Evolutionary conservation across 1,139 yeast genomes (phyloP).

Genomic region (Hyphopichia khmerensis): DNA sequence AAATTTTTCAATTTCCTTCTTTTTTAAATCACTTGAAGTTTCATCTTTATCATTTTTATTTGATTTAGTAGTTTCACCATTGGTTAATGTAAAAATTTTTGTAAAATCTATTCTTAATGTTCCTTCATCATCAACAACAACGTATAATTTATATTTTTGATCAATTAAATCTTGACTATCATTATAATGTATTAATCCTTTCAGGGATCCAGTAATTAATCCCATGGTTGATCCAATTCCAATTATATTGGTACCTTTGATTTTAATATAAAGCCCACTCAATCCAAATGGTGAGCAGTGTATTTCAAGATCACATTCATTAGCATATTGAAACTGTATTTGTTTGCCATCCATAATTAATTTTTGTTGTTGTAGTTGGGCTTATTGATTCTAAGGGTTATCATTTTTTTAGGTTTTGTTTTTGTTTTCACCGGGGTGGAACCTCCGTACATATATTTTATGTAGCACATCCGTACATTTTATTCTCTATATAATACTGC

Average conservation of each 20-base stretch:
- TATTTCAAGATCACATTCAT: conserved; percentile 53
- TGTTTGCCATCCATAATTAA: conserved; percentile 19
- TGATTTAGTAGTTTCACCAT: conserved; percentile 7
- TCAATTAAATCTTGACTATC: conserved; percentile 47
- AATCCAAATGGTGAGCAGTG: conserved; percentile 64
- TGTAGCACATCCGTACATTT: too few species aligned
- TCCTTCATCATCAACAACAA: conserved; percentile 50
- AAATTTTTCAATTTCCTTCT: conserved; percentile 6
- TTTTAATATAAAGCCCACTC: conserved; percentile 50
- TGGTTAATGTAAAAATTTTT: conserved; percentile 35
- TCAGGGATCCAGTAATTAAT: conserved; percentile 51
- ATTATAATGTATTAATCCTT: conserved; percentile 52
- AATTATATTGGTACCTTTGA: conserved; percentile 52
- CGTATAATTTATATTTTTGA: conserved; percentile 52
- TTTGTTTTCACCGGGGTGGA: too few species aligned
- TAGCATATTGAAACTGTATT: conserved; percentile 45
- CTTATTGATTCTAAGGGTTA: too few species aligned
- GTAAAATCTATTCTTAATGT: conserved; percentile 54
- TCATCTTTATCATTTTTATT: background rate
- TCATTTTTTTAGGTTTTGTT: too few species aligned
- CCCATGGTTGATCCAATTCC: conserved; percentile 64
- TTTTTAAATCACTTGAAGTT: conserved; percentile 3
- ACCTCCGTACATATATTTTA: too few species aligned
- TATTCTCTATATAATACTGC: too few species aligned
- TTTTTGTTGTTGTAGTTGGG: too few species aligned